Evolutionary conservation across 768 basidiomycete species (phyloP).

Genomic region (Mycena venus): DNA sequence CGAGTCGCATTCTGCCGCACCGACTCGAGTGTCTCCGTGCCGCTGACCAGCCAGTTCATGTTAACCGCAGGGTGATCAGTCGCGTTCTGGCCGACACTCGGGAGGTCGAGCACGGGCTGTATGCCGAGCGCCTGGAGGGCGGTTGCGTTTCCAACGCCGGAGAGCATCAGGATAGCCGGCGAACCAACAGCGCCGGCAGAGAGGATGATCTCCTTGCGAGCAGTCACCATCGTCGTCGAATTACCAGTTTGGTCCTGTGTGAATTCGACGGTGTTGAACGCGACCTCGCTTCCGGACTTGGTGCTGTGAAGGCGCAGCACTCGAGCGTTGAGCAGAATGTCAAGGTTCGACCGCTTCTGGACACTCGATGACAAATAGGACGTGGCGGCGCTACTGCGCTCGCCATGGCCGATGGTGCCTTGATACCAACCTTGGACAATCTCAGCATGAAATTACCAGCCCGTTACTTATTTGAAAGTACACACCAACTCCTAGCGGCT

Average conservation of each 20-base stretch:
- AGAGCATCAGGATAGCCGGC: slow-evolving; percentile 31
- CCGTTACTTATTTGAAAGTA: neutral
- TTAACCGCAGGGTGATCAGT: slow-evolving; percentile 18
- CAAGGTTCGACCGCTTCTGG: slow-evolving; percentile 42
- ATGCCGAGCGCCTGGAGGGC: slow-evolving; percentile 1
- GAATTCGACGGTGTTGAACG: slow-evolving; percentile 1
- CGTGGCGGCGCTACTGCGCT: slow-evolving; percentile 46
- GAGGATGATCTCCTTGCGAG: slow-evolving; percentile 47
- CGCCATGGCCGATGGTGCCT: slow-evolving; percentile 37
- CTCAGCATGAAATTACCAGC: neutral
- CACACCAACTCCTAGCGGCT: slow-evolving; percentile 41
- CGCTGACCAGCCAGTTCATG: slow-evolving; percentile 11
- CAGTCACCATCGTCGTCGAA: slow-evolving; percentile 25
- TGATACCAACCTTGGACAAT: slow-evolving; percentile 38
- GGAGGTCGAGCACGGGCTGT: slow-evolving; percentile 15
- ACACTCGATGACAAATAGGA: slow-evolving; percentile 41
- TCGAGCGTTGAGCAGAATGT: slow-evolving; percentile 40
- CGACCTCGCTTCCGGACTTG: neutral
- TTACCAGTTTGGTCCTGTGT: slow-evolving; percentile 22
- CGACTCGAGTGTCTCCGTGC: slow-evolving; percentile 2
- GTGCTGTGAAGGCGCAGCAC: slow-evolving; percentile 30
- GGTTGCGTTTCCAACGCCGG: slow-evolving; percentile 32
- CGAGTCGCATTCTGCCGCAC: slow-evolving; percentile 12
- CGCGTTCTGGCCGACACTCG: slow-evolving; percentile 27
- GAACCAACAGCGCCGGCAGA: slow-evolving; percentile 49